A percentile compares a stretch with the other conserved stretches of the same genome.
These are phyloP conservation scores for Sporothrix variecibatus DNA, from an alignment of 2,329 filamentous ascomycete genomes.

Conservation along the genomic window DNA sequence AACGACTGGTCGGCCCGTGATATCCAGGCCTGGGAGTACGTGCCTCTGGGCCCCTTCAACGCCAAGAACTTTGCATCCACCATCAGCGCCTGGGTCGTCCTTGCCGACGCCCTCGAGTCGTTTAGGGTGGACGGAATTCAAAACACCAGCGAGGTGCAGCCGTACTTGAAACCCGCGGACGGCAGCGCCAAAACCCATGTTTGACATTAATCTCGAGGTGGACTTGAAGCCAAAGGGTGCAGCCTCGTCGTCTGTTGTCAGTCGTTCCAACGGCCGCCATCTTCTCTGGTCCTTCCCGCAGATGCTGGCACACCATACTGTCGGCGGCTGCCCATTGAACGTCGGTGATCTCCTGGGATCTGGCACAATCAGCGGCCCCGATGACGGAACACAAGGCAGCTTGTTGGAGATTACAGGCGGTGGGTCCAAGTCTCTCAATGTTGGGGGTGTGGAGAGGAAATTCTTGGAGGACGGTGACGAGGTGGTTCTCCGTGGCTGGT, in stretches of 20 bases:
- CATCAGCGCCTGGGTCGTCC: constrained; percentile 77
- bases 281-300: constrained; percentile 81
- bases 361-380: constrained; percentile 66
- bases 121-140: constrained; percentile 39
- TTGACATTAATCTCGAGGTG: constrained; percentile 32
- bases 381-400: constrained; percentile 43
- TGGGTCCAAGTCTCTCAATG: constrained; percentile 46
- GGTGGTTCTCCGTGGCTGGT: constrained; percentile 44
- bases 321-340: constrained; percentile 73
- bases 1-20: constrained; percentile 88
- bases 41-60: constrained; percentile 80
- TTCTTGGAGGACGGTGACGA: constrained; percentile 52
- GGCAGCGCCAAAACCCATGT: constrained; percentile 46
- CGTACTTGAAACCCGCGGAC: constrained; percentile 61
- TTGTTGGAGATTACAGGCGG: constrained; percentile 49
- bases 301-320: constrained; percentile 79
- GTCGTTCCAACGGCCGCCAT: constrained; percentile 55
- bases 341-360: constrained; percentile 76
- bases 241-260: constrained; percentile 45
- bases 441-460: constrained; percentile 46
- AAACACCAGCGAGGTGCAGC: constrained; percentile 41
- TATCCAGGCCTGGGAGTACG: constrained; percentile 82
- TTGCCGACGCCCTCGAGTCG: constrained; percentile 72
- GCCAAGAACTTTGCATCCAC: constrained; percentile 81
- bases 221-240: neutral